phyloP scores from a whole-genome alignment of 2,329 filamentous ascomycete genomes.

The Penicillium sp. region DNA sequence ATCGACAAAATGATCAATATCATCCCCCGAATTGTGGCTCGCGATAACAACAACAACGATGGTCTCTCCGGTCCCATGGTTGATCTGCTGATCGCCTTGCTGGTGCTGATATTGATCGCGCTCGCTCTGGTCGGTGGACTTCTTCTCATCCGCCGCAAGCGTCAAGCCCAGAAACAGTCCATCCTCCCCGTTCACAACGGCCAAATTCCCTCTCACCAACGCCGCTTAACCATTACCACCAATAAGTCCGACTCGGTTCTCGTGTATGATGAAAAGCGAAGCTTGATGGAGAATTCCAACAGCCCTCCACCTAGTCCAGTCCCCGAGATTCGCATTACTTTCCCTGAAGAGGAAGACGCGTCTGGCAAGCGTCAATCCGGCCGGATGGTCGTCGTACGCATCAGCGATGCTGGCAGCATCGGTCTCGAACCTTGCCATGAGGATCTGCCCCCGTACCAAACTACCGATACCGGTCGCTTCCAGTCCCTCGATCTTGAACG shows the following conservation, averaged over 20 bases:
- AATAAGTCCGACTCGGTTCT: slow-evolving; percentile 69
- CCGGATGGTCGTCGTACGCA: slow-evolving; percentile 85
- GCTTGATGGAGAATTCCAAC: slow-evolving; percentile 72
- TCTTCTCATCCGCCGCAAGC: slow-evolving; percentile 70
- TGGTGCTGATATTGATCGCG: slow-evolving; percentile 74
- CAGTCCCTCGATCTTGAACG: slow-evolving; percentile 92
- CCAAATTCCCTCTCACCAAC: slow-evolving; percentile 51
- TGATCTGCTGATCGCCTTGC: slow-evolving; percentile 75
- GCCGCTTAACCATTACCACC: slow-evolving; percentile 59
- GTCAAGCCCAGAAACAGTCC: slow-evolving; percentile 50
- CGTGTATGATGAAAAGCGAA: slow-evolving; percentile 76
- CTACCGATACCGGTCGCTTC: slow-evolving; percentile 75
- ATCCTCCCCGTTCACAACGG: slow-evolving; percentile 70
- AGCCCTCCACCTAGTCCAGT: slow-evolving; percentile 80
- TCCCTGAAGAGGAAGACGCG: slow-evolving; percentile 87
- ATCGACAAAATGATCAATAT: slow-evolving; percentile 39
- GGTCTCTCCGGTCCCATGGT: slow-evolving; percentile 64
- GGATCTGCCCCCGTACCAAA: slow-evolving; percentile 85
- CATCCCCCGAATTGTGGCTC: slow-evolving; percentile 51
- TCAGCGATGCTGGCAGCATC: slow-evolving; percentile 80
- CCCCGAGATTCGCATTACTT: slow-evolving; percentile 96
- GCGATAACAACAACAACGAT: slow-evolving; percentile 46
- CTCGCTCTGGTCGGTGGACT: slow-evolving; percentile 68
- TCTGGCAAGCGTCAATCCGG: slow-evolving; percentile 77
- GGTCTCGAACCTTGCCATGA: slow-evolving; percentile 82